Conservation (phyloP, 1,284 basidiomycete genomes). For the Pascua sp. region DNA sequence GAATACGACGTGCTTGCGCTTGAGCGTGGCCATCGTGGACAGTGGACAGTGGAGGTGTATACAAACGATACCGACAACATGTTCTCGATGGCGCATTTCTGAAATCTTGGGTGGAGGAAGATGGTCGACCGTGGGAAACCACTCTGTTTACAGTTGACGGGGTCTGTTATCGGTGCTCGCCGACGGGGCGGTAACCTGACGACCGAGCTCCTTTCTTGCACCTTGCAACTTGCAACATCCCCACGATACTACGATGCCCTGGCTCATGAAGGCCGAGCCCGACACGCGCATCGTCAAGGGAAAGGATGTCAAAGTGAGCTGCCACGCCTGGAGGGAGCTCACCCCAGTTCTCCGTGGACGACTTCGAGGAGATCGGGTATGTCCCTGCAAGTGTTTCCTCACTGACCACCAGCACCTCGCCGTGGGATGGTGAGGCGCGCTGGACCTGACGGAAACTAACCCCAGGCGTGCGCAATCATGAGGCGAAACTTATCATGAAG, state of each 20-base stretch:
- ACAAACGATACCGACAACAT: background rate
- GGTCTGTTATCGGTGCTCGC: background rate
- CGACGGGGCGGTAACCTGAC: background rate
- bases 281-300: slow-evolving; percentile 82
- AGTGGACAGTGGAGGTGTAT: background rate
- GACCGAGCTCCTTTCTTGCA: background rate
- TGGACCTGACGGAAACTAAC: background rate
- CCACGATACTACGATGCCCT: slow-evolving; percentile 55
- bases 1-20: slow-evolving; percentile 33
- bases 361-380: slow-evolving; percentile 65
- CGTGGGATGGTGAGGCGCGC: slow-evolving; percentile 72
- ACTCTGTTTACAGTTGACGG: too few relatives aligned
- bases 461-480: slow-evolving; percentile 64
- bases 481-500: slow-evolving; percentile 89
- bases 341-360: slow-evolving; percentile 78
- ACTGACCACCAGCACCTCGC: slow-evolving; percentile 56
- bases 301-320: slow-evolving; percentile 76
- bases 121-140: slow-evolving; percentile 21
- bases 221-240: background rate
- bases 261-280: slow-evolving; percentile 91
- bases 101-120: slow-evolving; percentile 18
- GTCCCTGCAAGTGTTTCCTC: slow-evolving; percentile 8
- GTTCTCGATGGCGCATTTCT: background rate
- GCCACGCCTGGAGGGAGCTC: background rate
- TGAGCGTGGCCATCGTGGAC: slow-evolving; percentile 15